Percentiles rank a stretch among this genome's conserved stretches.
phyloP scores from a whole-genome alignment of 345 rosid genomes.

The Noccaea caerulescens region DNA sequence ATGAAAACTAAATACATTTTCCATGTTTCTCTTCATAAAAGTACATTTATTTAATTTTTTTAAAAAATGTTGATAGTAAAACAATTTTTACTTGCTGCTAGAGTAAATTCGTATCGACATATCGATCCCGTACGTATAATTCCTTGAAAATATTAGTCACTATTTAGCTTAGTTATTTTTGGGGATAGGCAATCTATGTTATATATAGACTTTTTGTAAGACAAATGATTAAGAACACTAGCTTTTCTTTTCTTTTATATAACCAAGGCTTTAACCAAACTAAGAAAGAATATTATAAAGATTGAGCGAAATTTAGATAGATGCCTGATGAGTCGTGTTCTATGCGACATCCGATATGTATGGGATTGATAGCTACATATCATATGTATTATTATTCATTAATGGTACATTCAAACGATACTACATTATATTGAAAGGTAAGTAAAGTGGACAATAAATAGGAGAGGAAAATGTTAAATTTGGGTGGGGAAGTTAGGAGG shows the following conservation, averaged over 20 bases:
- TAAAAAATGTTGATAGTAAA: too few species aligned
- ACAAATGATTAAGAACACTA: conserved; percentile 15
- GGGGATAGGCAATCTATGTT: not conserved
- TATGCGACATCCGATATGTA: conserved; percentile 8
- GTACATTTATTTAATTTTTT: too few species aligned
- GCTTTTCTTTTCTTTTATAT: not conserved
- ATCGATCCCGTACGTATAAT: too few species aligned
- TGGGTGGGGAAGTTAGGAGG: conserved; percentile 52
- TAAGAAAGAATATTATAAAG: not conserved
- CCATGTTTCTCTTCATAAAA: too few species aligned
- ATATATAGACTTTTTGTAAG: conserved; percentile 17
- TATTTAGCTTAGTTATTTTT: conserved; percentile 1
- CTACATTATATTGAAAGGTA: conserved; percentile 22
- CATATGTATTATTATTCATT: not conserved
- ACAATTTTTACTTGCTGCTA: too few species aligned
- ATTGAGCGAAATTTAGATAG: not conserved
- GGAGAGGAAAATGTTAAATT: conserved; percentile 22
- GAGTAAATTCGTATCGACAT: too few species aligned
- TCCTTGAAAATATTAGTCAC: not conserved
- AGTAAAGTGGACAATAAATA: conserved; percentile 32
- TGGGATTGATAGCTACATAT: conserved; percentile 8
- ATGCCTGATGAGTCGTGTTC: conserved; percentile 13
- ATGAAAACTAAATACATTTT: too few species aligned
- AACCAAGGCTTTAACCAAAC: conserved; percentile 19
- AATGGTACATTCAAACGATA: not conserved